Conservation (phyloP, 768 basidiomycete species). For the Brasilioporus rufonigricans region DNA sequence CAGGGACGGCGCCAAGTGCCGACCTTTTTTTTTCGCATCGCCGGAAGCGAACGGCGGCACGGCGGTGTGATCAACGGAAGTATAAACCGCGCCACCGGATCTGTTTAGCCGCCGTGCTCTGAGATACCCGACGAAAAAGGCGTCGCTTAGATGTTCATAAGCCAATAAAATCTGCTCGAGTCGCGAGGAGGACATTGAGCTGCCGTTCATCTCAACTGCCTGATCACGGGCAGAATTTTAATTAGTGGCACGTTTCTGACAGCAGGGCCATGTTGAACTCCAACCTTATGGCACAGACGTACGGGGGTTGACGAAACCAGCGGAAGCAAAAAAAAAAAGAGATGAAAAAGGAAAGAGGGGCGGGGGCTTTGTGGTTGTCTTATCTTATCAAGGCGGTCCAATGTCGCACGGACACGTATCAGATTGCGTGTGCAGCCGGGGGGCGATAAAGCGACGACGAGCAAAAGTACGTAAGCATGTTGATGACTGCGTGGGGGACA, state of each 20-base stretch:
- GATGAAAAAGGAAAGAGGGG: conserved; percentile 15
- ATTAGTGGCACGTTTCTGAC: conserved; percentile 2
- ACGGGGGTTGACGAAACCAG: conserved; percentile 13
- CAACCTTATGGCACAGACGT: conserved; percentile 3
- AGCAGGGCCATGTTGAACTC: neutral
- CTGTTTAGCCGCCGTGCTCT: neutral
- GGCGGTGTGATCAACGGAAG: neutral
- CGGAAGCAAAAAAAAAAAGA: conserved; percentile 12
- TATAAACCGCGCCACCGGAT: neutral
- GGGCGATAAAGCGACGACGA: conserved; percentile 20
- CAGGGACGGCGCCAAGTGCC: conserved; percentile 5
- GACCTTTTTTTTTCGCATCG: conserved; percentile 3
- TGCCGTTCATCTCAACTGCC: conserved; percentile 4
- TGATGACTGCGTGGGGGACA: conserved; percentile 5
- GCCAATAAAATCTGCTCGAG: neutral
- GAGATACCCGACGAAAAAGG: neutral
- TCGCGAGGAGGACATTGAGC: neutral
- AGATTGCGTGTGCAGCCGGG: conserved; percentile 8
- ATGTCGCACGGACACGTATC: conserved; percentile 23
- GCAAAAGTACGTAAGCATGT: conserved; percentile 5
- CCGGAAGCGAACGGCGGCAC: conserved; percentile 24
- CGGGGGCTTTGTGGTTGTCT: conserved; percentile 16
- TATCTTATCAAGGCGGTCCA: conserved; percentile 30
- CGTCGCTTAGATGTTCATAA: neutral
- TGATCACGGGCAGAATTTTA: neutral